These are phyloP conservation scores for Fusarium zealandicum DNA, from an alignment of 2,329 filamentous ascomycete genomes.

Conservation along the genomic window DNA sequence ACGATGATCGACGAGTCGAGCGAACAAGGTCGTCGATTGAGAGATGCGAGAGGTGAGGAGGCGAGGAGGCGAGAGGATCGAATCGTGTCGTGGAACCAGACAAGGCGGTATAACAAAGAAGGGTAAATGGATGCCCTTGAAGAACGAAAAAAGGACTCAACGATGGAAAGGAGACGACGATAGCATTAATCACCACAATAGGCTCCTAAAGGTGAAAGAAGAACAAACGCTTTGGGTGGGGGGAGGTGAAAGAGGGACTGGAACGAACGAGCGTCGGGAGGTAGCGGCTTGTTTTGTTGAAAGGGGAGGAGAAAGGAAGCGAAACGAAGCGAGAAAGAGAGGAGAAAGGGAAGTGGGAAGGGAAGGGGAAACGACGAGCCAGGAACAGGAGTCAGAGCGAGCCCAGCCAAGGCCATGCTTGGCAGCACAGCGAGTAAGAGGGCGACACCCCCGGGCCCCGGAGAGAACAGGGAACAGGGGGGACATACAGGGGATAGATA, in stretches of 20 bases:
- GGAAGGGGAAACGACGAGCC: conserved; percentile 28
- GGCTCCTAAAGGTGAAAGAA: conserved; percentile 27
- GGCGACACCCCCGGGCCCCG: conserved; percentile 5
- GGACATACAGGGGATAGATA: conserved; percentile 11
- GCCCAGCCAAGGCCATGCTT: conserved; percentile 17
- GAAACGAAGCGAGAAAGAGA: conserved; percentile 36
- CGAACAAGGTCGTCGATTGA: conserved; percentile 19
- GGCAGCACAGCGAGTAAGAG: conserved; percentile 23
- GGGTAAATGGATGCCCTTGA: conserved; percentile 27
- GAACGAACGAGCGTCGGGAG: conserved; percentile 49
- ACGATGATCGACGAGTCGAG: conserved; percentile 18
- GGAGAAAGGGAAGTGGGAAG: conserved; percentile 38
- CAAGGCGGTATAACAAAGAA: conserved; percentile 30
- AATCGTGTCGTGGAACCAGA: conserved; percentile 27
- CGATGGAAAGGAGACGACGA: conserved; percentile 30
- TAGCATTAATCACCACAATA: conserved; percentile 32
- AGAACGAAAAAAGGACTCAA: conserved; percentile 28
- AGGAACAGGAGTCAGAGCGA: conserved; percentile 26
- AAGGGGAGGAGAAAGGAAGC: conserved; percentile 42
- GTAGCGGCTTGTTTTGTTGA: conserved; percentile 52
- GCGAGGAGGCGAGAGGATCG: neutral
- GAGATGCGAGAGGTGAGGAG: too few species aligned
- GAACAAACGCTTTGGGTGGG: conserved; percentile 41
- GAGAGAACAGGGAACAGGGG: conserved; percentile 26
- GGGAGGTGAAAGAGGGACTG: conserved; percentile 50